Conservation (phyloP, 2,329 filamentous ascomycete genomes). For the Paecilomyces fulvus region DNA sequence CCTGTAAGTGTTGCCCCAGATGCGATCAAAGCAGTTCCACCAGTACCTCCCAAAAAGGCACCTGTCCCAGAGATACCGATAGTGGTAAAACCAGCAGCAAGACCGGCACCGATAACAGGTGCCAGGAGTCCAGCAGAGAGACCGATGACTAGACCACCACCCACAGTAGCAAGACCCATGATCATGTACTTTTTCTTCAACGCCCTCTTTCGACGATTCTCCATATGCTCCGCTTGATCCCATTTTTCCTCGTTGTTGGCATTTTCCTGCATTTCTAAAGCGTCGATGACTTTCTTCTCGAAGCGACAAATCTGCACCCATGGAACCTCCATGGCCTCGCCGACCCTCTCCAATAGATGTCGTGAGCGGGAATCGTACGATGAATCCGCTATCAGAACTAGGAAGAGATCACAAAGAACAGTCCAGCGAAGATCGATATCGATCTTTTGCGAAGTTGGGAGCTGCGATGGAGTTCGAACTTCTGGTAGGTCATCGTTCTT, state of each 20-base stretch:
- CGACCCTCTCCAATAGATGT: constrained; percentile 73
- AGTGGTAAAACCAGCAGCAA: constrained; percentile 90
- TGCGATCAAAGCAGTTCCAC: constrained; percentile 89
- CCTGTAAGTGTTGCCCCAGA: constrained; percentile 81
- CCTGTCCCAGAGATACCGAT: constrained; percentile 86
- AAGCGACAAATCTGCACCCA: constrained; percentile 95
- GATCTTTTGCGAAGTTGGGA: constrained; percentile 72
- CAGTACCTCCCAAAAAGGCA: constrained; percentile 82
- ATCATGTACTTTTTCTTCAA: constrained; percentile 79
- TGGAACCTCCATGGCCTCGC: constrained; percentile 66
- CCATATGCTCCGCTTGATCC: constrained; percentile 95
- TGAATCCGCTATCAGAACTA: constrained; percentile 93
- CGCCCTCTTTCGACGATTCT: constrained; percentile 69
- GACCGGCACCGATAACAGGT: constrained; percentile 84
- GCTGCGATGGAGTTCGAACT: constrained; percentile 72
- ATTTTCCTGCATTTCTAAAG: constrained; percentile 93
- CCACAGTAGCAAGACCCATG: constrained; percentile 95
- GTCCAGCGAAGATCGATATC: constrained; percentile 98
- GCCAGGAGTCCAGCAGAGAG: constrained; percentile 86
- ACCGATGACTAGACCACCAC: constrained; percentile 89
- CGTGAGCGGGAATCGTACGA: constrained; percentile 86
- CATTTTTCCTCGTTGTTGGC: constrained; percentile 86
- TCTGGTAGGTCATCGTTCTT: constrained; percentile 65
- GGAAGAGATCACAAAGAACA: constrained; percentile 87
- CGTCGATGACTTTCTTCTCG: constrained; percentile 93